These are phyloP conservation scores for Aspergillus sparsus DNA, from an alignment of 495 filamentous ascomycete genomes.

Conservation along the genomic window DNA sequence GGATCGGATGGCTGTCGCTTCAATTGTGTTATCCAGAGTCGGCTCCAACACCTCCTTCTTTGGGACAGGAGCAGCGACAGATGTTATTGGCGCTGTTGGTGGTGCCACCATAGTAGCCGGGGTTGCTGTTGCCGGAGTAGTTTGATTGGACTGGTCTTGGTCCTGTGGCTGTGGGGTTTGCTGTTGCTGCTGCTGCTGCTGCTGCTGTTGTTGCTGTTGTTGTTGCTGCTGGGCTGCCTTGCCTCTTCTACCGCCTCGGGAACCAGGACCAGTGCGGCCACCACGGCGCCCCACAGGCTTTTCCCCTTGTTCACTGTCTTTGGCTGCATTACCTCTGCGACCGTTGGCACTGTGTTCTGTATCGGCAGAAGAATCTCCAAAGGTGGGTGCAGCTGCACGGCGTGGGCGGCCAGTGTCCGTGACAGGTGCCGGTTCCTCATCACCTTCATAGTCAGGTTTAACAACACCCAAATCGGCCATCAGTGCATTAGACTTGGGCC, in stretches of 20 bases:
- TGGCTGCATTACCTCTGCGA: slow-evolving; percentile 50
- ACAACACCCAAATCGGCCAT: slow-evolving; percentile 69
- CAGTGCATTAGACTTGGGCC: slow-evolving; percentile 73
- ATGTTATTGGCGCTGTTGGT: slow-evolving; percentile 24
- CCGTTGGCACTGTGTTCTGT: slow-evolving; percentile 37
- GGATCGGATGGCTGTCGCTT: slow-evolving; percentile 18
- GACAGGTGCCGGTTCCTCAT: slow-evolving; percentile 53
- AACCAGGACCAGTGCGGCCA: slow-evolving; percentile 41
- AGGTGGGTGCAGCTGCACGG: slow-evolving; percentile 69
- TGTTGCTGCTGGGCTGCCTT: slow-evolving; percentile 36
- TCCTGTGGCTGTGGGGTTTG: slow-evolving; percentile 31
- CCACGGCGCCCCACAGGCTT: slow-evolving; percentile 54
- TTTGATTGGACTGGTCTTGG: slow-evolving; percentile 29
- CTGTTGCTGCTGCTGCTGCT: slow-evolving; percentile 28
- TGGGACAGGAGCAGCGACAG: slow-evolving; percentile 27
- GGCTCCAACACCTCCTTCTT: slow-evolving; percentile 38
- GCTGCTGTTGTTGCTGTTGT: slow-evolving; percentile 25
- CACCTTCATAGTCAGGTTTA: slow-evolving; percentile 57
- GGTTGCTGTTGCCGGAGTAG: slow-evolving; percentile 21
- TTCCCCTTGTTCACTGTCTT: slow-evolving; percentile 57
- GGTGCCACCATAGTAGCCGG: slow-evolving; percentile 1
- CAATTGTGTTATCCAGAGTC: slow-evolving; percentile 32
- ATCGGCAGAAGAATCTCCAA: slow-evolving; percentile 64
- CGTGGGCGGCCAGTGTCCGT: slow-evolving; percentile 70
- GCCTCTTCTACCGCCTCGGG: slow-evolving; percentile 40